These are phyloP conservation scores for Spathaspora passalidarum DNA, from an alignment of 805 yeast species.

Conservation along the genomic window DNA sequence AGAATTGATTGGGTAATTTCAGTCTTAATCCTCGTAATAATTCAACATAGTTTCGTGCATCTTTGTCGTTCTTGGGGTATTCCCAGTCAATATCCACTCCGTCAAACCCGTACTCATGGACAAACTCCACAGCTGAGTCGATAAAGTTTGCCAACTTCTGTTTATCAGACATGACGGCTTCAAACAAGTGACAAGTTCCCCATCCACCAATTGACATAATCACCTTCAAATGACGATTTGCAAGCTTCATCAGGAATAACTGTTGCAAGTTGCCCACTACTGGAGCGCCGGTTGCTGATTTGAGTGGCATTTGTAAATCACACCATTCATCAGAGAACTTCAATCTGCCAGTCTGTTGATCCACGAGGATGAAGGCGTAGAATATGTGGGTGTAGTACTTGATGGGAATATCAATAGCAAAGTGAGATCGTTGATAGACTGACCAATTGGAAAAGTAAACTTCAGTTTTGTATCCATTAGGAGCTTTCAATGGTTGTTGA, in stretches of 20 bases:
- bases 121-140: conserved; percentile 41
- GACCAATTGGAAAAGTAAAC: conserved; percentile 57
- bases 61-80: conserved; percentile 55
- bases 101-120: conserved; percentile 66
- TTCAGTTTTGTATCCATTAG: conserved; percentile 9
- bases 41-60: conserved; percentile 43
- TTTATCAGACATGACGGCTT: conserved; percentile 20
- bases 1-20: conserved; percentile 24
- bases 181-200: conserved; percentile 48
- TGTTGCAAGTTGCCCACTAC: conserved; percentile 50
- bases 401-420: conserved; percentile 62
- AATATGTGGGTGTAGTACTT: conserved; percentile 60
- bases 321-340: conserved; percentile 62
- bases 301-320: conserved; percentile 47
- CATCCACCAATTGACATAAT: conserved; percentile 83
- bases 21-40: conserved; percentile 5
- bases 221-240: conserved; percentile 44
- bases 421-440: conserved; percentile 40
- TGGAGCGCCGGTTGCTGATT: conserved; percentile 12
- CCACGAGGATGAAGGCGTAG: conserved; percentile 72
- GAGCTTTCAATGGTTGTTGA: not conserved
- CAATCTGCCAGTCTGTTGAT: conserved; percentile 51
- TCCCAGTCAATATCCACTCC: conserved; percentile 97
- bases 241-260: conserved; percentile 44
- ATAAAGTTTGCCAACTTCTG: conserved; percentile 45